Percentiles rank a stretch among this genome's conserved stretches.
Conservation (phyloP, 805 yeast genomes). For the Lachancea fermentati region DNA sequence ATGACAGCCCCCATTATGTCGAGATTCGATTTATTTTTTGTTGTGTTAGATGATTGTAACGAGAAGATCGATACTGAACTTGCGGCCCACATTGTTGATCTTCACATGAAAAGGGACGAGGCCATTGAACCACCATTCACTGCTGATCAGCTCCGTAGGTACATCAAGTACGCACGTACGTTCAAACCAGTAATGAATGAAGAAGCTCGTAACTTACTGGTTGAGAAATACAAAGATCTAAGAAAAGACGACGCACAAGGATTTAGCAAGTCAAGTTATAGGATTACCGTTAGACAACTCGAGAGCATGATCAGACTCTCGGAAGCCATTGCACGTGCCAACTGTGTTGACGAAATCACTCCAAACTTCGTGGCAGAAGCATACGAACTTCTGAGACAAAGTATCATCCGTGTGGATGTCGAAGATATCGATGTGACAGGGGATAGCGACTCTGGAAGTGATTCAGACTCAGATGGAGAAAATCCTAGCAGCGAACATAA, state of each 20-base stretch:
- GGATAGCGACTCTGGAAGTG: conserved; percentile 37
- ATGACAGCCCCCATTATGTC: conserved; percentile 99
- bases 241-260: conserved; percentile 91
- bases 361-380: conserved; percentile 90
- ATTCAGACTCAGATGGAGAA: conserved; percentile 13
- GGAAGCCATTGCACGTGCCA: conserved; percentile 96
- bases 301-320: conserved; percentile 90
- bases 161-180: conserved; percentile 86
- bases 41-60: conserved; percentile 90
- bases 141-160: conserved; percentile 82
- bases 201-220: conserved; percentile 72
- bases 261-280: conserved; percentile 66
- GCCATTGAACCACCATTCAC: conserved; percentile 87
- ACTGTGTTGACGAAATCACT: conserved; percentile 83
- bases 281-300: conserved; percentile 95
- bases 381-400: conserved; percentile 78
- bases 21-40: conserved; percentile 92
- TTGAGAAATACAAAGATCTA: conserved; percentile 74
- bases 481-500: conserved; percentile 10
- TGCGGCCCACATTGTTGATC: conserved; percentile 86
- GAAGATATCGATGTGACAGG: conserved; percentile 86
- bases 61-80: conserved; percentile 83
- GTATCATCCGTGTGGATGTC: conserved; percentile 88
- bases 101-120: conserved; percentile 85
- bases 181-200: conserved; percentile 85